These are phyloP conservation scores for Cystobasidiopsis lactophilus DNA, from an alignment of 768 basidiomycete species.

Conservation along the genomic window DNA sequence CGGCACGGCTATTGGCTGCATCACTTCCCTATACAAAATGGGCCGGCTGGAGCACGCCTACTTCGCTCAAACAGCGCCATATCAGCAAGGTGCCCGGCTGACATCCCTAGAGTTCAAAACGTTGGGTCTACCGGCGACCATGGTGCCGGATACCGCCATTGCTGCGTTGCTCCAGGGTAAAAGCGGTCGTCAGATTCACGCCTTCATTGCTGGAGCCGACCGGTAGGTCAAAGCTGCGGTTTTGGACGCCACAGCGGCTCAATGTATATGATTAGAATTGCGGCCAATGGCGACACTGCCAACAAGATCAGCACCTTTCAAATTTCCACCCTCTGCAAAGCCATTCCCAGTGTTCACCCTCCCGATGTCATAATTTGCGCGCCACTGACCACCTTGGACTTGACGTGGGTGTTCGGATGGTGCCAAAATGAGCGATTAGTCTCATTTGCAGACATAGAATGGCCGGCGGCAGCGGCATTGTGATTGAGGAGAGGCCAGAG, in stretches of 20 bases:
- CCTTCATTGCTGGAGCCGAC: slow-evolving; percentile 18
- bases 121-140: slow-evolving; percentile 59
- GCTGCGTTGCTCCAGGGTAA: slow-evolving; percentile 55
- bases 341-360: slow-evolving; percentile 51
- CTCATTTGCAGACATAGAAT: slow-evolving; percentile 22
- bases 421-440: too few species aligned
- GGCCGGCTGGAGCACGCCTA: slow-evolving; percentile 58
- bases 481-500: slow-evolving; percentile 75
- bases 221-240: slow-evolving; percentile 1
- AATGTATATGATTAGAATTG: slow-evolving; percentile 34
- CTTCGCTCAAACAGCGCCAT: slow-evolving; percentile 83
- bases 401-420: slow-evolving; percentile 26
- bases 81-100: slow-evolving; percentile 73
- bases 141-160: slow-evolving; percentile 97
- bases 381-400: slow-evolving; percentile 76
- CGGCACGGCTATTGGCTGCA: slow-evolving; percentile 81
- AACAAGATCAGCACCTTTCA: slow-evolving; percentile 99
- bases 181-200: slow-evolving; percentile 55
- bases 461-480: slow-evolving; percentile 34
- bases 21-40: slow-evolving; percentile 66
- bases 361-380: slow-evolving; percentile 62
- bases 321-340: slow-evolving; percentile 48
- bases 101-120: slow-evolving; percentile 76
- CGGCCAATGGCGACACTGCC: slow-evolving; percentile 84
- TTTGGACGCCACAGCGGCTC: slow-evolving; percentile 59